Evolutionary conservation across 345 rosid species (phyloP).

Genomic region (Bretschneidera sinensis): DNA sequence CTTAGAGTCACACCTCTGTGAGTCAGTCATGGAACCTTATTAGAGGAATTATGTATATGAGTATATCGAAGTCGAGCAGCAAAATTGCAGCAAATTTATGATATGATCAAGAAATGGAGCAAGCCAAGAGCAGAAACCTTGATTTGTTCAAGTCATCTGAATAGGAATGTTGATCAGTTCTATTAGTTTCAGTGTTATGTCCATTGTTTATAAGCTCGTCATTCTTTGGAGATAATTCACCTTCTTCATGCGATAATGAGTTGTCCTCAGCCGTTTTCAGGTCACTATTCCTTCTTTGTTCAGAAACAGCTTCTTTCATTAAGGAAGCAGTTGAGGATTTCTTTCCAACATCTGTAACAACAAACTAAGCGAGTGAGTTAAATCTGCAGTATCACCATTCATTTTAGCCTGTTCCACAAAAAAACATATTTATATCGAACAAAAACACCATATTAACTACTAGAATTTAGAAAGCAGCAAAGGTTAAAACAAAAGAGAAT

Average conservation of each 20-base stretch:
- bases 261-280: slow-evolving; percentile 25
- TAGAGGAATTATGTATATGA: too few relatives aligned
- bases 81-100: neutral
- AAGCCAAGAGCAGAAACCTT: slow-evolving; percentile 47
- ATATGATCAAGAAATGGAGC: slow-evolving; percentile 7
- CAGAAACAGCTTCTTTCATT: slow-evolving; percentile 20
- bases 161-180: slow-evolving; percentile 16
- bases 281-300: slow-evolving; percentile 25
- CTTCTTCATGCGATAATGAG: slow-evolving; percentile 51
- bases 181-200: slow-evolving; percentile 22
- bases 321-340: slow-evolving; percentile 16
- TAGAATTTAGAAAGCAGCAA: neutral
- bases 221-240: slow-evolving; percentile 50
- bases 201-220: slow-evolving; percentile 43
- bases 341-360: slow-evolving; percentile 32
- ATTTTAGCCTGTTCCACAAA: too few relatives aligned
- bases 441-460: slow-evolving; percentile 1
- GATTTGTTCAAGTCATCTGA: slow-evolving; percentile 40
- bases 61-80: neutral
- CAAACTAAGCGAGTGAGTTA: neutral
- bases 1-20: slow-evolving; percentile 49
- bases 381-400: neutral
- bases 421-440: too few relatives aligned
- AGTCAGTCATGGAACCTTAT: slow-evolving; percentile 5
- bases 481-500: slow-evolving; percentile 10